Conservation (phyloP, 2,329 filamentous ascomycete genomes). For the Fusarium fujikuroi region DNA sequence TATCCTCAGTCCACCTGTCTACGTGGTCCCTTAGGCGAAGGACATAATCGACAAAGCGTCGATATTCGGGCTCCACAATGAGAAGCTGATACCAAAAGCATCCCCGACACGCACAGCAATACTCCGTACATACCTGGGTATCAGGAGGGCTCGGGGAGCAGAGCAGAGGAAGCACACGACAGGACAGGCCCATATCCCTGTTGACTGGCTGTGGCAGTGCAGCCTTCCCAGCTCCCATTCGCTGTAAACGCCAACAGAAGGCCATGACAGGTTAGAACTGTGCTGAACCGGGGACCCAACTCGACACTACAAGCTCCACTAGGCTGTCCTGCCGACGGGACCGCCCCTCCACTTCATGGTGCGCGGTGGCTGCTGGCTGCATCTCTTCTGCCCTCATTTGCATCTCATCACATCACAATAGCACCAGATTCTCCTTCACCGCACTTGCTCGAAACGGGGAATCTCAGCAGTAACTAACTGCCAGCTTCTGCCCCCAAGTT, state of each 20-base stretch:
- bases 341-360: slow-evolving; percentile 33
- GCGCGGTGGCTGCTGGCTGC: slow-evolving; percentile 12
- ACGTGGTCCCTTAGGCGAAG: slow-evolving; percentile 28
- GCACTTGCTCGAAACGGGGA: slow-evolving; percentile 25
- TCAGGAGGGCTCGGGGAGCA: slow-evolving; percentile 6
- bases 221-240: slow-evolving; percentile 11
- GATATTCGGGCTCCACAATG: slow-evolving; percentile 23
- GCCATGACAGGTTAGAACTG: background rate
- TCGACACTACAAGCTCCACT: slow-evolving; percentile 13
- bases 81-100: background rate
- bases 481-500: slow-evolving; percentile 10
- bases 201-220: slow-evolving; percentile 35
- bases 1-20: slow-evolving; percentile 32
- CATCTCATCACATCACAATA: slow-evolving; percentile 36
- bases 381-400: slow-evolving; percentile 32
- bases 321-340: slow-evolving; percentile 27
- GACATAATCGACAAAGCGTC: slow-evolving; percentile 26
- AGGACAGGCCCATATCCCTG: slow-evolving; percentile 20
- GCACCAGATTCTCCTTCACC: slow-evolving; percentile 33
- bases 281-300: background rate
- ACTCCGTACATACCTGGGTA: background rate
- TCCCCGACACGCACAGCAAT: background rate
- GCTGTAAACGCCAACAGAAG: background rate
- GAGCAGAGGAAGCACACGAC: slow-evolving; percentile 19
- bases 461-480: background rate